These are phyloP conservation scores for Yarrowia hollandica DNA, from an alignment of 805 yeast species.

Conservation along the genomic window DNA sequence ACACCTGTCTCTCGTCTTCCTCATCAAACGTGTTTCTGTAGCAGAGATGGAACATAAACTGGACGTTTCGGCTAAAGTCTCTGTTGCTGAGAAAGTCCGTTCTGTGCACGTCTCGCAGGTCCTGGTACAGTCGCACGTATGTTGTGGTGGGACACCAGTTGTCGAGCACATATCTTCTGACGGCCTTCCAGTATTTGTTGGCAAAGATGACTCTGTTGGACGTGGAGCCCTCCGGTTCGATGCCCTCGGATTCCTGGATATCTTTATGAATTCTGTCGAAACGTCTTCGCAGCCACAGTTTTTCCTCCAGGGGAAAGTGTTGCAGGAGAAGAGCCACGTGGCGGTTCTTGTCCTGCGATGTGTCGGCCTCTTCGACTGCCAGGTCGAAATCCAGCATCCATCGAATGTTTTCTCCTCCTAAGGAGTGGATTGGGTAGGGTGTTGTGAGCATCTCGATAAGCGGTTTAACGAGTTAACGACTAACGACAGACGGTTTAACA, in stretches of 20 bases:
- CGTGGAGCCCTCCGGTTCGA: not conserved
- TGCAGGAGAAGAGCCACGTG: not conserved
- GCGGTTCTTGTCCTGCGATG: not conserved
- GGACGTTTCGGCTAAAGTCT: constrained; percentile 1
- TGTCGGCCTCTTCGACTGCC: constrained; percentile 4
- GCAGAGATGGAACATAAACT: not conserved
- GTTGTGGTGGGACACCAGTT: constrained; percentile 20
- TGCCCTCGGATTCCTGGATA: not conserved
- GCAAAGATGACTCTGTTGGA: constrained; percentile 20
- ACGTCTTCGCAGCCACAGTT: not conserved
- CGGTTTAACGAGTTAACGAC: too few species aligned
- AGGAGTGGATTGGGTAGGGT: constrained; percentile 25
- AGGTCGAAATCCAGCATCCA: constrained; percentile 21
- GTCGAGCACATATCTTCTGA: constrained; percentile 16
- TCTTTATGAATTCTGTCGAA: not conserved
- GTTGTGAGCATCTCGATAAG: not conserved
- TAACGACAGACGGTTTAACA: too few species aligned
- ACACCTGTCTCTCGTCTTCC: constrained; percentile 9
- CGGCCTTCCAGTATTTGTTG: constrained; percentile 1
- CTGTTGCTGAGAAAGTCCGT: constrained; percentile 6
- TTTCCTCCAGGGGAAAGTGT: constrained; percentile 19
- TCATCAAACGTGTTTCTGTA: constrained; percentile 24
- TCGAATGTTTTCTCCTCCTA: constrained; percentile 7
- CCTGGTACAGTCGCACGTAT: not conserved
- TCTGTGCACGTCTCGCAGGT: constrained; percentile 10